Evolutionary conservation across 2,329 filamentous ascomycete genomes (phyloP), one percentile per base, ranked within the genome.

Genomic region (Stylonectria norvegica): DNA sequence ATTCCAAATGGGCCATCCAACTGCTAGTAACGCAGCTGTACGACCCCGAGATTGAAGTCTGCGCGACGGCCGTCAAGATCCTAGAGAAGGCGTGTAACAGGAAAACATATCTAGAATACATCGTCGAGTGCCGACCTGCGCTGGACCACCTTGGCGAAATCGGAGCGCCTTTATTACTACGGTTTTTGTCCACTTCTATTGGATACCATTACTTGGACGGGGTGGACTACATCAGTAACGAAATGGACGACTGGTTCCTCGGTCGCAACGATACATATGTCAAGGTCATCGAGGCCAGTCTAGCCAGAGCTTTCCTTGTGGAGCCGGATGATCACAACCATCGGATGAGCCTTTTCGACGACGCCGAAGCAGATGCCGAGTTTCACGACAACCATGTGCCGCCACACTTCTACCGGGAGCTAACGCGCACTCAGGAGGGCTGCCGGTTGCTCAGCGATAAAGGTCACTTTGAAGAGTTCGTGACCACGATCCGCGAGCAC

Each of bases 191-290:
- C 0, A 97, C 91, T 1, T 96, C 90, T 3, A 91, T 96, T 42
- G 93, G 93, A 35, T 98, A 98, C 59, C 90, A 97, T 64, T 98
- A 98, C 64, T 75, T 98, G 5, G 89, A 97, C 59, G 93, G 90
- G 0, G 73, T 98, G 30, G 94, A 98, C 68, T 98, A 98, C 61
- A 98, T 98, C 64, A 96, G 90, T 47, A 93, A 95, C 60, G 94
- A 98, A 63, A 98, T 98, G 93, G 93, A 98, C 54, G 94, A 98
- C 66, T 98, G 93, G 93, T 98, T 97, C 60, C 74, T 98, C 20
- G 93, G 93, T 11, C 83, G 93, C 31, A 98, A 98, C 59, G 91
- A 98, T 62, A 85, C 83, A n/a, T 98, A 98, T 53, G 93, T 98
- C 36, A 79, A 82, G 25, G 78, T 97, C 28, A 91, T 98, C 28